Evolutionary conservation across 805 yeast genomes (phyloP).

Genomic region (Yarrowia divulgata): DNA sequence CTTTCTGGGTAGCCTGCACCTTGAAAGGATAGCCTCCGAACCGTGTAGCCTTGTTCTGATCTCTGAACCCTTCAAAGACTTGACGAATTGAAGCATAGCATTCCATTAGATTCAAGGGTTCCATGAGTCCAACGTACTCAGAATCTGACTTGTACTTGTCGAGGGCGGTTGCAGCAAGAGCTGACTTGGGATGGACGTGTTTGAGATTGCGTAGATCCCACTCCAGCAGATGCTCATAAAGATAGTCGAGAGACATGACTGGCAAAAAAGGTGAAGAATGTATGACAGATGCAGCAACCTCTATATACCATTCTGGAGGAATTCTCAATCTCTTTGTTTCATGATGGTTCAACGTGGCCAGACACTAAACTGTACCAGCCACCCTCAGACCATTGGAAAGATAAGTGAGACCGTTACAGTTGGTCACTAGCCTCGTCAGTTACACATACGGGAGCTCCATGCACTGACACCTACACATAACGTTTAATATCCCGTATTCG

Average conservation of each 20-base stretch:
- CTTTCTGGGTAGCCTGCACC: not conserved
- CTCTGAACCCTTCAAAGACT: not conserved
- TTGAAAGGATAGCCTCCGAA: not conserved
- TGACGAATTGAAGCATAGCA: constrained; percentile 1
- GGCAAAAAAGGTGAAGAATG: not conserved
- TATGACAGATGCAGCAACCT: too few relatives aligned
- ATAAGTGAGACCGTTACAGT: too few relatives aligned
- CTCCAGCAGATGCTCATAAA: constrained; percentile 6
- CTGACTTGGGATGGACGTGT: not conserved
- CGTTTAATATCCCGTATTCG: not conserved
- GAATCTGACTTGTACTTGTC: not conserved
- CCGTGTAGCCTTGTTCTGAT: not conserved
- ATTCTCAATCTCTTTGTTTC: too few relatives aligned
- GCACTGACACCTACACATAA: not conserved
- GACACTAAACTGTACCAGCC: too few relatives aligned
- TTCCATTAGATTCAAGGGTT: not conserved
- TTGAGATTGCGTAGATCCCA: not conserved
- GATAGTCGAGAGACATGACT: not conserved
- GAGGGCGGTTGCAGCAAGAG: not conserved
- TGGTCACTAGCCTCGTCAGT: too few relatives aligned
- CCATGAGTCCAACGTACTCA: not conserved
- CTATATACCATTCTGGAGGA: too few relatives aligned
- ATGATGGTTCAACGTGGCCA: not conserved
- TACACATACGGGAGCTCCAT: too few relatives aligned
- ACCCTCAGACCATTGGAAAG: too few relatives aligned